These are phyloP conservation scores for Aspergillus clavatus DNA, from an alignment of 2,329 filamentous ascomycete species.

Conservation along the genomic window DNA sequence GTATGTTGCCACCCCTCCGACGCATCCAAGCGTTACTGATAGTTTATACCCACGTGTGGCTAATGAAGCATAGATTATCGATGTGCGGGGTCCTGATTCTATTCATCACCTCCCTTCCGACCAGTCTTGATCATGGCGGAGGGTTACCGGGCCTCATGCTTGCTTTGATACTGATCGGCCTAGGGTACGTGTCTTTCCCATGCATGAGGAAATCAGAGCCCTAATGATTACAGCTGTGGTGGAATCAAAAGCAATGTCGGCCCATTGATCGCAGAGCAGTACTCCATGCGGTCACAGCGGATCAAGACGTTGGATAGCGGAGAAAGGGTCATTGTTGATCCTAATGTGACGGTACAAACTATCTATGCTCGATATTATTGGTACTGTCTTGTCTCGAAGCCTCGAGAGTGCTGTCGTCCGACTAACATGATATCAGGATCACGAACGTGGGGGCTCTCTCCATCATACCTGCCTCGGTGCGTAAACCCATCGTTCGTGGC, in stretches of 20 bases:
- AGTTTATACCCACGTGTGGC: not conserved
- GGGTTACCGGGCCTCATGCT: constrained; percentile 1
- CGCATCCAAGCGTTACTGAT: no score
- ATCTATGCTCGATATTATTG: not conserved
- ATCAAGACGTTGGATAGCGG: not conserved
- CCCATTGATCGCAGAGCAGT: not conserved
- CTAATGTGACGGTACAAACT: not conserved
- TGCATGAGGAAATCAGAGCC: not conserved
- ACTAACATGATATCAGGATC: not conserved
- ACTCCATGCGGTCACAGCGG: not conserved
- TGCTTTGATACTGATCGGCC: constrained; percentile 1
- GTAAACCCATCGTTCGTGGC: not conserved
- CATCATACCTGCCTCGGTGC: not conserved
- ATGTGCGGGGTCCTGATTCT: not conserved
- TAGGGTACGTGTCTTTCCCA: constrained; percentile 1
- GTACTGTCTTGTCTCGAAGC: not conserved
- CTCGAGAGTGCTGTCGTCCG: not conserved
- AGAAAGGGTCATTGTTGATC: not conserved
- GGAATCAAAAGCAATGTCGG: constrained; percentile 1
- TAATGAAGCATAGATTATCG: not conserved
- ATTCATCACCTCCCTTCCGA: constrained; percentile 1
- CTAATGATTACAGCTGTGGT: not conserved
- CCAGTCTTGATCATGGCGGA: constrained; percentile 1
- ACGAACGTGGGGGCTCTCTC: not conserved
- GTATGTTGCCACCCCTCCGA: not conserved